Conservation (phyloP, 1,139 yeast genomes). For the Hansenula lynferdii region DNA sequence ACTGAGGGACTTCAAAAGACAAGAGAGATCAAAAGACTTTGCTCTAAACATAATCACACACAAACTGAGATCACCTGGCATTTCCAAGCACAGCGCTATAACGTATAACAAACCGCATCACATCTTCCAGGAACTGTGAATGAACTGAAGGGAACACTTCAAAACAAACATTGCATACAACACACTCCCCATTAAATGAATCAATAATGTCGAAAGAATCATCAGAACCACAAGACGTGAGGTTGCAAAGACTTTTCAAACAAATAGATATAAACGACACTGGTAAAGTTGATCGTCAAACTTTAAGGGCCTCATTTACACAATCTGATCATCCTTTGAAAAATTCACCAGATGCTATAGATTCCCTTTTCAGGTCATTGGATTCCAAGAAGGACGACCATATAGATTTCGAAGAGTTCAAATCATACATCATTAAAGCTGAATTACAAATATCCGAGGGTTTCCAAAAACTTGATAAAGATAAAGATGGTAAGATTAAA, state of each 20-base stretch:
- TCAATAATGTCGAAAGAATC: conserved; percentile 1
- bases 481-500: conserved; percentile 70
- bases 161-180: too few relatives aligned
- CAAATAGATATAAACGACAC: conserved; percentile 46
- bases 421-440: conserved; percentile 52
- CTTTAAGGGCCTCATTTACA: conserved; percentile 51
- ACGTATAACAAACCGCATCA: too few relatives aligned
- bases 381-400: conserved; percentile 53
- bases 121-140: too few relatives aligned
- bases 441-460: conserved; percentile 70
- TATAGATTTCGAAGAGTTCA: conserved; percentile 59
- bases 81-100: too few relatives aligned
- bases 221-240: conserved; percentile 5
- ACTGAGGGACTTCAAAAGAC: too few relatives aligned
- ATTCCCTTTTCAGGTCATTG: conserved; percentile 48
- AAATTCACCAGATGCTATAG: conserved; percentile 56
- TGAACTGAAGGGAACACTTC: too few relatives aligned
- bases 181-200: too few relatives aligned
- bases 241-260: conserved; percentile 27
- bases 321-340: conserved; percentile 61
- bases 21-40: too few relatives aligned
- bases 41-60: too few relatives aligned
- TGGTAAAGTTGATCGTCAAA: conserved; percentile 53
- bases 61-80: too few relatives aligned
- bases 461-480: conserved; percentile 65